These are phyloP conservation scores for Dendrothele bispora DNA, from an alignment of 768 basidiomycete species.

Conservation along the genomic window DNA sequence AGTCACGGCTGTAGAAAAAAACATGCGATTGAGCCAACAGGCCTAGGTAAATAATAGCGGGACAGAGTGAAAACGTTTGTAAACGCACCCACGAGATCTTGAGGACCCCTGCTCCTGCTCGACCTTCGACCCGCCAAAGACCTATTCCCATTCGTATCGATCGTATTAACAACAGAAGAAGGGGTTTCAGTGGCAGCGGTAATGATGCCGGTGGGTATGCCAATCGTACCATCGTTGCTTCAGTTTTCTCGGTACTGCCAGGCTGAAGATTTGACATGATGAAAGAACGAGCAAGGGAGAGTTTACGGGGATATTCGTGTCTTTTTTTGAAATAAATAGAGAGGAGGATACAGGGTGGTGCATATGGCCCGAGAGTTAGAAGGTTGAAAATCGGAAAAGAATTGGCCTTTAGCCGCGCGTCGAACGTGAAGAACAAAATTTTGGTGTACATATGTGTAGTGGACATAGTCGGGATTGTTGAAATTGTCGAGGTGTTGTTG, in stretches of 20 bases:
- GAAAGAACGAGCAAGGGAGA: no score
- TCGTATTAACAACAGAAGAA: conserved; percentile 42
- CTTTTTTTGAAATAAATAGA: conserved; percentile 2
- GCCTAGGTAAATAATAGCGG: not conserved
- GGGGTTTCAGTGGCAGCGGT: no score
- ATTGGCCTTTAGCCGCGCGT: no score
- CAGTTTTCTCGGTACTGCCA: conserved; percentile 89
- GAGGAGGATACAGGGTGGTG: not conserved
- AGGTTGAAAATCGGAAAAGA: no score
- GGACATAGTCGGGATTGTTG: conserved; percentile 11
- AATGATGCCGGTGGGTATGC: conserved; percentile 69
- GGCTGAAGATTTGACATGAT: no score
- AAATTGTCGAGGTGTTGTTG: conserved; percentile 36
- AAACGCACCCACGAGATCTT: conserved; percentile 61
- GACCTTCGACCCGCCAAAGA: conserved; percentile 55
- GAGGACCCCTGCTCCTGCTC: conserved; percentile 81
- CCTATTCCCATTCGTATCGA: conserved; percentile 50
- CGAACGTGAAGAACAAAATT: no score
- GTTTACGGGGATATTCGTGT: conserved; percentile 34
- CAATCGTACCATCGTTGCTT: conserved; percentile 59
- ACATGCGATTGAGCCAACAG: conserved; percentile 5
- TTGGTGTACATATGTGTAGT: conserved; percentile 5
- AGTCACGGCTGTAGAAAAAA: no score
- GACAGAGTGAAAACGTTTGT: conserved; percentile 13
- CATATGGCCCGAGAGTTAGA: no score